Percentiles rank a stretch among this genome's conserved stretches.
These are phyloP conservation scores for Calonectria montana DNA, from an alignment of 2,329 filamentous ascomycete species.

Conservation along the genomic window DNA sequence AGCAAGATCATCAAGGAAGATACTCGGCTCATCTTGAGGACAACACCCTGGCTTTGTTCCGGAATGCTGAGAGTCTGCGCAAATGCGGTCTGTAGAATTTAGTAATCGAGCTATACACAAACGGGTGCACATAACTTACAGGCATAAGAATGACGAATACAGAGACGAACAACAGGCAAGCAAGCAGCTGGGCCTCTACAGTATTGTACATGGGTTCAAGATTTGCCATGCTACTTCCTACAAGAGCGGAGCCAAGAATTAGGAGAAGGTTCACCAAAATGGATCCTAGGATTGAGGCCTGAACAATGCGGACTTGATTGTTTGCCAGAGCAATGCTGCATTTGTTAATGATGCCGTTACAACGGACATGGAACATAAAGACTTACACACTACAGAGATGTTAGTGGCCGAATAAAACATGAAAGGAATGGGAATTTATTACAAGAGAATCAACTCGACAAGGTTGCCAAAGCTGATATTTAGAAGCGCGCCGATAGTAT, in stretches of 20 bases:
- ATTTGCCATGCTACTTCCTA: conserved; percentile 75
- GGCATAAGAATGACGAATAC: conserved; percentile 53
- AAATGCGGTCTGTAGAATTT: conserved; percentile 52
- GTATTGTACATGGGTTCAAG: conserved; percentile 66
- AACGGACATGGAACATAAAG: background rate
- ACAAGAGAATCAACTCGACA: conserved; percentile 72
- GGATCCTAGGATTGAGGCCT: conserved; percentile 80
- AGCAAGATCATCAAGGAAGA: conserved; percentile 80
- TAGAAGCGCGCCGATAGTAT: conserved; percentile 68
- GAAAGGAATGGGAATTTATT: conserved; percentile 24
- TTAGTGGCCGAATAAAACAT: conserved; percentile 36
- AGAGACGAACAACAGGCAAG: conserved; percentile 51
- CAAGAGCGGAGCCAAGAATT: conserved; percentile 80
- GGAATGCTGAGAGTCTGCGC: conserved; percentile 64
- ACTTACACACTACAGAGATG: conserved; percentile 48
- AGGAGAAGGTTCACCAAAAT: conserved; percentile 80
- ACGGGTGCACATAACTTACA: conserved; percentile 32
- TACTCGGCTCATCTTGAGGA: conserved; percentile 79
- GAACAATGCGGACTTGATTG: conserved; percentile 80
- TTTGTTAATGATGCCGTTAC: background rate
- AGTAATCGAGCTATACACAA: rapidly evolving
- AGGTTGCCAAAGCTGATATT: conserved; percentile 73
- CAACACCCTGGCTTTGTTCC: conserved; percentile 66
- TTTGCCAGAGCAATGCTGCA: conserved; percentile 61
- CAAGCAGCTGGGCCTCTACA: conserved; percentile 49